Base-by-base conservation (phyloP, 2,329 filamentous ascomycete species). In the Claviceps citrina region DNA sequence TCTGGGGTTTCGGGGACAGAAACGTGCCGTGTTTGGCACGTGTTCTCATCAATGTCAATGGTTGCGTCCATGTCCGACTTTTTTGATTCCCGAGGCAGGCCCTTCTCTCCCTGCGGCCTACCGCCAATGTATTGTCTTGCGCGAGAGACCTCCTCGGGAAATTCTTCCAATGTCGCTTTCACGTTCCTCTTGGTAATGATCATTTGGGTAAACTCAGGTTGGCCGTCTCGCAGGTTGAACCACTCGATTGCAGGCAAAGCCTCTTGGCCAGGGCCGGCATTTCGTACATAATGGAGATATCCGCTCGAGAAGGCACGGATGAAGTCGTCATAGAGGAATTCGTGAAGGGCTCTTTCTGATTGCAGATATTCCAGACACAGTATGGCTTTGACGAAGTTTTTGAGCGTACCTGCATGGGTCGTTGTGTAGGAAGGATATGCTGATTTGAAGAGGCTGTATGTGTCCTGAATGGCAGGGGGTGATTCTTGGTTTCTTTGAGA, bases 271-370 rank as follows among this genome's bases (percentile, higher is more conserved):
- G 45, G 43, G 5, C 52, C 48, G 1, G 51, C 41, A 3, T 48
- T 47, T 2, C 49, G 40, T 19, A 65, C 57, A 40, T 73, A 71
- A 0, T 49, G 45, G 6, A 61, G 45, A 45, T 63, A 75, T 1
- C 62, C 58, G 1, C 50, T 51, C 2, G 61, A 55, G 38, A 66
- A 72, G 2, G 54, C 50, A 7, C 63, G 55, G 24, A 75, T 62
- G 39, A 73, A 70, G 40, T 74, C 71, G 46, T 75, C 71, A 43
- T 64, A 73, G 0, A 71, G 49, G 39, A 56, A 68, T 19, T 61
- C 58, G 10, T 60, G 56, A 15, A 71, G 48, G 4, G 47, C 38
- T 7, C 54, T 52, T 10, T 53, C 46, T 19, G 53, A 47, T 31
- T 55, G 53, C 1, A 68, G 52, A 38, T 56, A 58, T 15, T 63